Evolutionary conservation across 2,329 filamentous ascomycete species (phyloP), one percentile per base, ranked within the genome.

Genomic region (Peltaster fructicola): DNA sequence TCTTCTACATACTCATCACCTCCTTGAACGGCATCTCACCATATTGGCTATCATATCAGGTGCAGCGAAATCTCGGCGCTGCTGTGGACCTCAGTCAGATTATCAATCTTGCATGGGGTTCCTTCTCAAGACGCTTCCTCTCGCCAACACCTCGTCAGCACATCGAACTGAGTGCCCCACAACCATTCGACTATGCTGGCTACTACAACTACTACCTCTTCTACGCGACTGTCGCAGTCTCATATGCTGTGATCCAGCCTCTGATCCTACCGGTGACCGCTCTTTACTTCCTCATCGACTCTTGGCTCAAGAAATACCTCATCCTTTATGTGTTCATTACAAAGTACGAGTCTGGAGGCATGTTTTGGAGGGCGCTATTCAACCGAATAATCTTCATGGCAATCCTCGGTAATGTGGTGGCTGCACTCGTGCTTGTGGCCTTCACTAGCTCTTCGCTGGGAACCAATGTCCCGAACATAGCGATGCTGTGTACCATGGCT

Each of bases 201-300:
- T 95, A 95, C 55, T 98, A 93, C 64, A 95, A 93, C 51, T 95
- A 91, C 50, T 93, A 93, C 52, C 61, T 95, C 15, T 98, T 80
- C 54, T 98, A 95, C 55, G 63, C 77, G 13, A 93, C 85, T 0
- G 78, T 95, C 15, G 76, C 81, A 0, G 60, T 98, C 9, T 81
- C 73, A 41, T 93, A 88, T 44, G 72, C 75, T 2, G 70, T 73
- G 2, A 62, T 95, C 25, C 88, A 95, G 50, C 88, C 88, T 1
- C 62, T 95, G 13, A 76, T 88, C 2, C 62, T 98, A 6, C 72
- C 79, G 0, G 77, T 90, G 18, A 81, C 79, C 1, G 82, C 84
- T 2, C 54, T 93, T 15, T 98, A 93, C 60, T 95, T 95, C 49
- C 57, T 60, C 25, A 59, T 98, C 24, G 88, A 98, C 48, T 73